These are phyloP conservation scores for Xylaria hypoxylon DNA, from an alignment of 2,329 filamentous ascomycete genomes.

Conservation along the genomic window DNA sequence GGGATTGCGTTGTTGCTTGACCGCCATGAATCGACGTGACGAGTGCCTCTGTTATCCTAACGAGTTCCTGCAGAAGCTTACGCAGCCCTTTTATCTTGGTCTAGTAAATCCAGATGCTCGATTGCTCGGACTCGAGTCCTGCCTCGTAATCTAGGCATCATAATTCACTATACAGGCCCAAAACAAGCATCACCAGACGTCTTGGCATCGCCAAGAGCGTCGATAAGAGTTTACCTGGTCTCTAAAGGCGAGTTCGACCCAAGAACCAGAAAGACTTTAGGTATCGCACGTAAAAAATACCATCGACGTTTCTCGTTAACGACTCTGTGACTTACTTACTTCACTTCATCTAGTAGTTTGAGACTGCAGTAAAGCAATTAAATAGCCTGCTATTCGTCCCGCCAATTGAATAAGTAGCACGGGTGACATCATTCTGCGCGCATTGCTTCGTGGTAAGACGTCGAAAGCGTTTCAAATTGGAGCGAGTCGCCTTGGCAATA, in stretches of 20 bases:
- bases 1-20: conserved; percentile 24
- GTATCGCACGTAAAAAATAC: neutral
- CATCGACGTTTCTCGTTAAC: neutral
- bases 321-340: conserved; percentile 9
- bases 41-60: conserved; percentile 13
- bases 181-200: conserved; percentile 8
- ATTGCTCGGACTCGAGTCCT: conserved; percentile 12
- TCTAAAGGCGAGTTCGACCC: conserved; percentile 11
- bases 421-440: conserved; percentile 18
- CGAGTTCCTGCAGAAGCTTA: conserved; percentile 38
- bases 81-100: conserved; percentile 38
- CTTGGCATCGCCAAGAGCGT: conserved; percentile 27
- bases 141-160: conserved; percentile 27
- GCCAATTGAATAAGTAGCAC: conserved; percentile 20
- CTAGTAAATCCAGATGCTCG: conserved; percentile 22
- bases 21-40: conserved; percentile 26
- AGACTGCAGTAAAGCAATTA: neutral
- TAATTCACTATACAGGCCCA: conserved; percentile 2
- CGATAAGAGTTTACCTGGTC: conserved; percentile 18
- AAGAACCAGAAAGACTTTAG: neutral
- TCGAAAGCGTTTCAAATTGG: conserved; percentile 44
- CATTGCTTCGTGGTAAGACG: conserved; percentile 40
- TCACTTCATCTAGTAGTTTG: conserved; percentile 4
- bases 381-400: neutral
- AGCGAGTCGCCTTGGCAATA: conserved; percentile 46